A percentile compares a stretch with the other conserved stretches of the same genome.
phyloP scores from a whole-genome alignment of 75 land plant species.

The Sequoiadendron giganteum region DNA sequence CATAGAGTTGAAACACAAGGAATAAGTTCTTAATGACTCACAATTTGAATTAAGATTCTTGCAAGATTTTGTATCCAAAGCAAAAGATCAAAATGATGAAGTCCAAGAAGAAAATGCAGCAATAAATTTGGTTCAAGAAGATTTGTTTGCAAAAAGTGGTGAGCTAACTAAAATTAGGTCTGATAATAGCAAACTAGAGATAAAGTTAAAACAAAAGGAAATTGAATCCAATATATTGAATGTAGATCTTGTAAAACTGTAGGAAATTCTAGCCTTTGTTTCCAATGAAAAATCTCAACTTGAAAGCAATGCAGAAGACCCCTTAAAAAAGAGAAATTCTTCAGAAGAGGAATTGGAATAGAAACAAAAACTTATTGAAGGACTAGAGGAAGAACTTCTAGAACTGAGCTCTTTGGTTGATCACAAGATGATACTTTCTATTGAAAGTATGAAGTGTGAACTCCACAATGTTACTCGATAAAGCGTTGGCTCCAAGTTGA shows the following conservation, averaged over 20 bases:
- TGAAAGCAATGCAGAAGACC: constrained; percentile 31
- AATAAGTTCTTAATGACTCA: constrained; percentile 60
- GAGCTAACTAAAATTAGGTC: constrained; percentile 33
- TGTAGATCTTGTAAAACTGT: constrained; percentile 15
- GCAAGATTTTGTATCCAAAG: constrained; percentile 71
- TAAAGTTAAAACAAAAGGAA: constrained; percentile 35
- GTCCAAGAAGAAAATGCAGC: constrained; percentile 34
- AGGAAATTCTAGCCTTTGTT: constrained; percentile 15
- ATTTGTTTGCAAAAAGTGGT: constrained; percentile 28
- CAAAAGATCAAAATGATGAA: constrained; percentile 59
- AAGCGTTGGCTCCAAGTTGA: constrained; percentile 54
- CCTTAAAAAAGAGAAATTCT: constrained; percentile 18
- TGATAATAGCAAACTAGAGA: constrained; percentile 30
- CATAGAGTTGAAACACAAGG: constrained; percentile 59
- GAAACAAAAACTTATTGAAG: constrained; percentile 39
- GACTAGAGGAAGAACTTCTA: constrained; percentile 48
- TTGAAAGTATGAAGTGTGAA: constrained; percentile 42
- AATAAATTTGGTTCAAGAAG: constrained; percentile 38
- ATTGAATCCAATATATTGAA: constrained; percentile 25
- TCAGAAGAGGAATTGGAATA: constrained; percentile 58
- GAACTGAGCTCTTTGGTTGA: constrained; percentile 44
- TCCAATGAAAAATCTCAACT: constrained; percentile 47
- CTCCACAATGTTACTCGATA: constrained; percentile 46
- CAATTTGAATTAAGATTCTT: constrained; percentile 76
- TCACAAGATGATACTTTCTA: constrained; percentile 32